Evolutionary conservation across 768 basidiomycete species (phyloP).

Genomic region (Rhizopogon vesiculosus): DNA sequence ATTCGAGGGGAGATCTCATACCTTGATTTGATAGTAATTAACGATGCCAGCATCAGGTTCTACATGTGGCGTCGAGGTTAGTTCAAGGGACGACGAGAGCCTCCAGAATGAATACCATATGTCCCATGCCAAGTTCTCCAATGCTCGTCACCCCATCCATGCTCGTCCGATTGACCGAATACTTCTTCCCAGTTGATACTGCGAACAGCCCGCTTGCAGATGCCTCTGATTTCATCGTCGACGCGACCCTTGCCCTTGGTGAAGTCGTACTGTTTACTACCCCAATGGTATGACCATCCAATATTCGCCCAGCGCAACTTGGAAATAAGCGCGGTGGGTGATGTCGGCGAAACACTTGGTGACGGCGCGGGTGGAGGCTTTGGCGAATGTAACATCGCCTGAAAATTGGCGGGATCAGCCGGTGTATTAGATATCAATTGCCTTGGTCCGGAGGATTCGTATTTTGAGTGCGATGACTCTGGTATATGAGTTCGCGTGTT

Average conservation of each 20-base stretch:
- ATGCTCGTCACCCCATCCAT: slow-evolving; percentile 51
- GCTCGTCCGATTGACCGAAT: slow-evolving; percentile 34
- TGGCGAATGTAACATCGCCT: slow-evolving; percentile 45
- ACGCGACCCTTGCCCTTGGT: slow-evolving; percentile 62
- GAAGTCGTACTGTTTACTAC: slow-evolving; percentile 92
- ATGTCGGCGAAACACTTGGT: slow-evolving; percentile 43
- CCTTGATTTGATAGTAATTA: slow-evolving; percentile 88
- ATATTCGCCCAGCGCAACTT: slow-evolving; percentile 96
- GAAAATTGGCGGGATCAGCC: slow-evolving; percentile 52
- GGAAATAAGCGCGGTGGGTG: slow-evolving; percentile 53
- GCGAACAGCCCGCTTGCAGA: slow-evolving; percentile 62
- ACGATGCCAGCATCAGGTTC: slow-evolving; percentile 96
- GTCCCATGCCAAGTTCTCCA: slow-evolving; percentile 75
- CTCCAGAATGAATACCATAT: slow-evolving; percentile 53
- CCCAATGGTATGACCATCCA: slow-evolving; percentile 97
- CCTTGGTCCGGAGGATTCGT: slow-evolving; percentile 47
- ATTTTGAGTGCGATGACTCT: slow-evolving; percentile 7
- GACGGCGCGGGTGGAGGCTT: slow-evolving; percentile 68
- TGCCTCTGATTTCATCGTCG: slow-evolving; percentile 43
- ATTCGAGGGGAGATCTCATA: slow-evolving; percentile 10
- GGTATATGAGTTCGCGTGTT: slow-evolving; percentile 32
- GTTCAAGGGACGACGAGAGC: slow-evolving; percentile 2
- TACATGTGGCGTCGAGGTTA: slow-evolving; percentile 22
- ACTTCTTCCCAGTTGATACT: slow-evolving; percentile 69
- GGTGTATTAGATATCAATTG: slow-evolving; percentile 71